Base-by-base conservation (phyloP, 2,329 filamentous ascomycete species). In the Cryphonectria nitschkei region DNA sequence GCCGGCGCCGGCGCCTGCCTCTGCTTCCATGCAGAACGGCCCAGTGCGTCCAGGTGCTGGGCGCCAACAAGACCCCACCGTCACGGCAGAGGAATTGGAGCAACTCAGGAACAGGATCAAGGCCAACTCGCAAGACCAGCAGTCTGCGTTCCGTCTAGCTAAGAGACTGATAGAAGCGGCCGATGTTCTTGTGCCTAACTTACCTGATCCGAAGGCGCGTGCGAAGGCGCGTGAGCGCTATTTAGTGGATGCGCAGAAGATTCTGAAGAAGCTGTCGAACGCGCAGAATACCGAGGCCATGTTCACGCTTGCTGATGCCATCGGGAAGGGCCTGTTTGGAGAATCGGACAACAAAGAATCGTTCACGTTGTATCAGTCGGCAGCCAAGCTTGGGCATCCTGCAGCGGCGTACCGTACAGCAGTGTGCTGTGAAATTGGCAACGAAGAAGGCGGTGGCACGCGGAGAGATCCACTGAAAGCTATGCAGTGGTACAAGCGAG, bases 401-500 rank as follows among this genome's bases (percentile, higher is more conserved):
- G 91, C 92, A 68, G 93, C 94, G 39, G 96, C 96, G 0, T 99
- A 98, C 80, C 89, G 96, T 68, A 97, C 96, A 37, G 96, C 96
- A 0, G 95, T 99, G 0, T 99, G 96, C 83, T 98, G 96, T 78
- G 96, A 99, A 80, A 94, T 99, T 76, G 96, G 96, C 3, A 90
- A 94, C 69, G 95, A 98, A 78, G 95, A 97, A 76, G 95, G 95
- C 41, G 96, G 96, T 67, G 96, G 96, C 34, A 98, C 96, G 0
- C 90, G 93, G 71, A 93, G 92, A 76, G 96, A 99, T 77, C 93
- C 94, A 0, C 82, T 95, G 74, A 98, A 98, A 82, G 95, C 96
- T 1, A 95, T 98, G 29, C 95, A 98, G 80, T 99, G 96, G 96
- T 99, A 99, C 81, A 94, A 95, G 79, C 92, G 95, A 60, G 94